Evolutionary conservation across 1,284 basidiomycete species (phyloP).

Genomic region (Paramarasmius palmivorus): DNA sequence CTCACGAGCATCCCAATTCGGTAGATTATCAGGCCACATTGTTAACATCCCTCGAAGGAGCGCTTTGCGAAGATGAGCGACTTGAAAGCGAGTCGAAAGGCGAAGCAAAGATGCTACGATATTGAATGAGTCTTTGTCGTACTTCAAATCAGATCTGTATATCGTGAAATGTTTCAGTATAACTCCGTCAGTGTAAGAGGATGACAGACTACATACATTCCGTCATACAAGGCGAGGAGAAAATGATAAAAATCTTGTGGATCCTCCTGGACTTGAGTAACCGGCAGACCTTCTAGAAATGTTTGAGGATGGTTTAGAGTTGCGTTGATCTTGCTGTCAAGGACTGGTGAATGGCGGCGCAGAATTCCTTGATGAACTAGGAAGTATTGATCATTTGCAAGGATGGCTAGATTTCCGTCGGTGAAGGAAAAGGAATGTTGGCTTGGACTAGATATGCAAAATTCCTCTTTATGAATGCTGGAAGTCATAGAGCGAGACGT

Average conservation of each 20-base stretch:
- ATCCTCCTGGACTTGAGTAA: conserved; percentile 62
- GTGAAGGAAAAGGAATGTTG: conserved; percentile 55
- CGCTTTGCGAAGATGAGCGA: conserved; percentile 53
- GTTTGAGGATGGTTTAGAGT: conserved; percentile 24
- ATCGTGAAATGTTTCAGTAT: conserved; percentile 6
- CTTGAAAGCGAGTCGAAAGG: conserved; percentile 61
- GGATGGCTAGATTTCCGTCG: conserved; percentile 66
- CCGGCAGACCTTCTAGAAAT: conserved; percentile 54
- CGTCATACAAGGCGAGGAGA: conserved; percentile 74
- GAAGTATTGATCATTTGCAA: conserved; percentile 58
- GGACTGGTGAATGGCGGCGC: conserved; percentile 55
- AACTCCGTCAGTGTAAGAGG: conserved; percentile 3
- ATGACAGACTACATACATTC: conserved; percentile 52
- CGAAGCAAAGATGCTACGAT: conserved; percentile 57
- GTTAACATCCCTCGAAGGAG: conserved; percentile 49
- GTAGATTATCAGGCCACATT: conserved; percentile 58
- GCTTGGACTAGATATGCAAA: conserved; percentile 36
- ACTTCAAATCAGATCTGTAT: conserved; percentile 12
- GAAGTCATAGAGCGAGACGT: not conserved
- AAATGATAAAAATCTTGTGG: conserved; percentile 68
- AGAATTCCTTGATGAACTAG: conserved; percentile 68
- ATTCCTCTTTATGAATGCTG: conserved; percentile 19
- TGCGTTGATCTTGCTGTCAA: conserved; percentile 36
- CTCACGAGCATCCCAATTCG: conserved; percentile 66
- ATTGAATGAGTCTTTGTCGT: conserved; percentile 8